A percentile compares a stretch with the other conserved stretches of the same genome.
Conservation (phyloP, 2,329 filamentous ascomycete species). For the Graphilbum sp. region DNA sequence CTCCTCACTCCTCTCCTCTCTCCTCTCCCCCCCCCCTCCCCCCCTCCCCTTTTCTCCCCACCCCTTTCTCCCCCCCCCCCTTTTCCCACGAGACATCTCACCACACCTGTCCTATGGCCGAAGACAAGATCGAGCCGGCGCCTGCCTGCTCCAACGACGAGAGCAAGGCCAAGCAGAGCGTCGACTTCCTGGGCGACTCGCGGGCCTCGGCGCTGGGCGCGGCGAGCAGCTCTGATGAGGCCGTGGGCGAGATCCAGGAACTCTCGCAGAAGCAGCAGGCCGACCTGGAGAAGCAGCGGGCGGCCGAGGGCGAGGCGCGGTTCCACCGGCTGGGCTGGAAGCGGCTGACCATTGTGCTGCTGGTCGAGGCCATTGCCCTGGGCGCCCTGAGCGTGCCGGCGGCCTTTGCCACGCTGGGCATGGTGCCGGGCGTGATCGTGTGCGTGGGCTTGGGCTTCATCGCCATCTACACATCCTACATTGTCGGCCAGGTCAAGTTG, state of each 20-base stretch:
- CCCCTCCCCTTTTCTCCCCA: no score
- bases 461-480: constrained; percentile 23
- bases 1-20: no score
- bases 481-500: constrained; percentile 28
- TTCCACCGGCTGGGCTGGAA: constrained; percentile 41
- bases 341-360: constrained; percentile 35
- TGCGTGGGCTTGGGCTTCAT: constrained; percentile 16
- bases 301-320: constrained; percentile 23
- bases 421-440: constrained; percentile 21
- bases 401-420: constrained; percentile 36
- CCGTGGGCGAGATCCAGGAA: neutral
- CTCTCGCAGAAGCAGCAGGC: neutral
- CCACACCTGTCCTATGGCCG: no score
- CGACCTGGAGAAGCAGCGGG: constrained; percentile 4
- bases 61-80: no score
- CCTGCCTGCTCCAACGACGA: no score
- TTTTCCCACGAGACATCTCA: no score
- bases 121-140: no score
- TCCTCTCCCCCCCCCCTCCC: no score
- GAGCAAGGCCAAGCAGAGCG: no score
- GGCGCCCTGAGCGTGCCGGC: constrained; percentile 33
- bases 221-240: neutral
- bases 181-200: neutral
- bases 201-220: neutral
- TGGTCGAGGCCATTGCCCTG: constrained; percentile 40